Conservation (phyloP, 1,284 basidiomycete species). For the Cutaneotrichosporon sp. region DNA sequence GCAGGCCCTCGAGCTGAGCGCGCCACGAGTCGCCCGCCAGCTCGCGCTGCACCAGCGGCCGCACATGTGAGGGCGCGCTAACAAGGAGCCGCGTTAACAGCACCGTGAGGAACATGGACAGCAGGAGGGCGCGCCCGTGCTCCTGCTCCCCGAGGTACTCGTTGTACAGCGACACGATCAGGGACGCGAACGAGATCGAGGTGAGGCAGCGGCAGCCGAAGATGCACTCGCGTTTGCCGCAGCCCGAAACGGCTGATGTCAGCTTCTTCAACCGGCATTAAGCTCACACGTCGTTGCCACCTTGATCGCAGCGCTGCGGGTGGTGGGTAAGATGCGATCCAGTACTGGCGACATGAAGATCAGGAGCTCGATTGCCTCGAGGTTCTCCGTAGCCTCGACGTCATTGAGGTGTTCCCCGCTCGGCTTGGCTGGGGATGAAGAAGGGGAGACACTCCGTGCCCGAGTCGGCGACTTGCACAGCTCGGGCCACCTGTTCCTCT, state of each 20-base stretch:
- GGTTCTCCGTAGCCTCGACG: neutral
- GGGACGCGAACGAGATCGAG: slow-evolving; percentile 4
- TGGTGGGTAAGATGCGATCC: neutral
- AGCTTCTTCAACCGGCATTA: neutral
- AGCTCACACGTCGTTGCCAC: slow-evolving; percentile 9
- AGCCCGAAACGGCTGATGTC: slow-evolving; percentile 12
- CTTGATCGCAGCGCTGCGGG: neutral
- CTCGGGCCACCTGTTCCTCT: neutral
- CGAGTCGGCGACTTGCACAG: neutral
- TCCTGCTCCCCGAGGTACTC: neutral
- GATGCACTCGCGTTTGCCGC: slow-evolving; percentile 18
- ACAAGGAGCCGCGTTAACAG: slow-evolving; percentile 17
- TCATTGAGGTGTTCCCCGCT: neutral
- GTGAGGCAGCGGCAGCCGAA: slow-evolving; percentile 13
- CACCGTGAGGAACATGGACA: slow-evolving; percentile 19
- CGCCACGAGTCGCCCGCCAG: slow-evolving; percentile 4
- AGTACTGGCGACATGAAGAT: slow-evolving; percentile 1
- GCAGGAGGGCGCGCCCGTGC: neutral
- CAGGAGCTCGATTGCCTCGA: neutral
- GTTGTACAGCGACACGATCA: slow-evolving; percentile 14
- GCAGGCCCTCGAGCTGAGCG: neutral
- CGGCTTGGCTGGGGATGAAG: neutral
- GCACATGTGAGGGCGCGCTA: neutral
- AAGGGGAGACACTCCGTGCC: neutral
- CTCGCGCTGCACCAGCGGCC: slow-evolving; percentile 2